Percentiles rank a stretch among this genome's conserved stretches.
phyloP scores from a whole-genome alignment of 2,329 filamentous ascomycete genomes.

The Colletotrichum liaoningense region DNA sequence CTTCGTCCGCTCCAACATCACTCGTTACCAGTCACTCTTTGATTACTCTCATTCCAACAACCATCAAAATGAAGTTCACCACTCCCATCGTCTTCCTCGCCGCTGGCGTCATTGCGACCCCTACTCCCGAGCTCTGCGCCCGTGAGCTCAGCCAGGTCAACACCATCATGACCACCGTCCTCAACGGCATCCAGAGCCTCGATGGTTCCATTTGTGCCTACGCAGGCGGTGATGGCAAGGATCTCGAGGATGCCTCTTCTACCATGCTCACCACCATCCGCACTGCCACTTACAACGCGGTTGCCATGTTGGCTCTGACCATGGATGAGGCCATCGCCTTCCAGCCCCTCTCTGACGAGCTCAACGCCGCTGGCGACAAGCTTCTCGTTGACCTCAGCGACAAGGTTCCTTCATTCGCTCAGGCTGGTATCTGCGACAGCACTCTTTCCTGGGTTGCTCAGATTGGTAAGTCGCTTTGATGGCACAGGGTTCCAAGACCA shows the following conservation, averaged over 20 bases:
- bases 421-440: conserved; percentile 20
- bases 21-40: not conserved
- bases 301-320: conserved; percentile 16
- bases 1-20: conserved; percentile 7
- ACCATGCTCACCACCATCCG: conserved; percentile 30
- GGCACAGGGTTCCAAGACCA: fast-evolving
- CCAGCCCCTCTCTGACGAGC: conserved; percentile 32
- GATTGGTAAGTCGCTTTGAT: conserved; percentile 4
- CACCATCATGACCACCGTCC: conserved; percentile 34
- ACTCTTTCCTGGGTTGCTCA: conserved; percentile 30
- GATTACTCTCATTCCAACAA: not conserved
- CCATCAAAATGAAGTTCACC: conserved; percentile 27
- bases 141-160: conserved; percentile 30
- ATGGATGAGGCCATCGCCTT: conserved; percentile 35
- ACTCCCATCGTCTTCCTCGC: conserved; percentile 26
- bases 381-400: conserved; percentile 25
- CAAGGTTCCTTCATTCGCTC: conserved; percentile 14
- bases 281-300: conserved; percentile 33
- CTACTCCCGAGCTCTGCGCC: conserved; percentile 21
- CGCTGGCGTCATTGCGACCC: conserved; percentile 21
- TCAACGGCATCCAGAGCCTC: conserved; percentile 23
- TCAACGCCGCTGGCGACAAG: conserved; percentile 34
- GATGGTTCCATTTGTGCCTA: conserved; percentile 22
- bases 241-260: conserved; percentile 6
- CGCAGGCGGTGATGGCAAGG: conserved; percentile 20